Evolutionary conservation across 495 filamentous ascomycete genomes (phyloP).

Genomic region (Penicillium paxilli): DNA sequence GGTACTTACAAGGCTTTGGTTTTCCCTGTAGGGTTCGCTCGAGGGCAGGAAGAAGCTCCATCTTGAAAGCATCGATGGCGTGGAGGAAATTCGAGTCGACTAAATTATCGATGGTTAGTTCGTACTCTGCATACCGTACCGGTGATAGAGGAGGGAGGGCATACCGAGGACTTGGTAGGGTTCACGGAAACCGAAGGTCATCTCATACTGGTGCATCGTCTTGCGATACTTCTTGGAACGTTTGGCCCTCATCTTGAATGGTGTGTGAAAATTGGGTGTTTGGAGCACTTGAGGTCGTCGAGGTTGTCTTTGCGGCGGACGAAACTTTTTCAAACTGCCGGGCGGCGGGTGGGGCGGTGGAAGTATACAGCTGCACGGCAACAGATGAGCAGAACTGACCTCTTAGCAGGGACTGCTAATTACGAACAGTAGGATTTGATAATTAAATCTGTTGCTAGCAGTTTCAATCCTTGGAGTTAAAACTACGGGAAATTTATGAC

Average conservation of each 20-base stretch:
- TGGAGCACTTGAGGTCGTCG: slow-evolving; percentile 9
- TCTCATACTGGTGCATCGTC: slow-evolving; percentile 88
- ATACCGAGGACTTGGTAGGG: slow-evolving; percentile 87
- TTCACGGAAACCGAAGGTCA: slow-evolving; percentile 82
- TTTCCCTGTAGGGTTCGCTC: slow-evolving; percentile 75
- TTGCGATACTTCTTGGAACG: slow-evolving; percentile 94
- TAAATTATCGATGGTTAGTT: slow-evolving; percentile 24
- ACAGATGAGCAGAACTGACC: no score
- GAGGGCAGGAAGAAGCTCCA: slow-evolving; percentile 71
- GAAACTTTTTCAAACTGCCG: slow-evolving; percentile 49
- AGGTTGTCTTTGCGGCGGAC: slow-evolving; percentile 15
- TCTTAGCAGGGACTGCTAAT: no score
- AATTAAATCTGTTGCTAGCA: no score
- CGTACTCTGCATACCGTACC: neutral
- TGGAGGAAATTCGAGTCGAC: slow-evolving; percentile 80
- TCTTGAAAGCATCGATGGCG: slow-evolving; percentile 72
- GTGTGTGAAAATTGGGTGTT: slow-evolving; percentile 15
- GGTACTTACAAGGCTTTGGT: slow-evolving; percentile 74
- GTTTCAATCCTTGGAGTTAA: no score
- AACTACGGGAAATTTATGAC: no score
- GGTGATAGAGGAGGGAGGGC: slow-evolving; percentile 19
- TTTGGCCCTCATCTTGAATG: slow-evolving; percentile 76
- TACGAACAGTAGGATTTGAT: no score
- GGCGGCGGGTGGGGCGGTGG: slow-evolving; percentile 30
- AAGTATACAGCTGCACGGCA: neutral